Conservation (phyloP, 2,329 filamentous ascomycete genomes). For the Ceratocystis lukuohia region DNA sequence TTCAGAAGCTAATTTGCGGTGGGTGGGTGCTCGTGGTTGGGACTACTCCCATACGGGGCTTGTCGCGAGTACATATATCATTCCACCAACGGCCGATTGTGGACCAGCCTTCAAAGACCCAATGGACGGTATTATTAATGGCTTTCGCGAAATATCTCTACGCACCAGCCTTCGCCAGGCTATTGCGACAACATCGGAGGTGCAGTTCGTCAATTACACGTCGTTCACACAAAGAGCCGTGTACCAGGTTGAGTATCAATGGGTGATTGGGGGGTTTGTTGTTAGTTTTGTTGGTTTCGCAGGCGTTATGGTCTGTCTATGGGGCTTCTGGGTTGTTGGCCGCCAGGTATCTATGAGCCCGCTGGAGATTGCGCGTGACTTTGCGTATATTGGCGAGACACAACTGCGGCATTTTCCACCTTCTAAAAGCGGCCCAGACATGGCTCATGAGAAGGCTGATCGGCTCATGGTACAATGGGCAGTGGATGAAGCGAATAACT, state of each 20-base stretch:
- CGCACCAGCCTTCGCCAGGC: slow-evolving; percentile 14
- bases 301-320: slow-evolving; percentile 12
- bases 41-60: slow-evolving; percentile 15
- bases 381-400: slow-evolving; percentile 16
- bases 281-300: slow-evolving; percentile 14
- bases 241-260: slow-evolving; percentile 18
- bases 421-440: slow-evolving; percentile 13
- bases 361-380: slow-evolving; percentile 18
- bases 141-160: slow-evolving; percentile 15
- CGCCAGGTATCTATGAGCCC: slow-evolving; percentile 16
- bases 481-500: slow-evolving; percentile 16
- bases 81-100: slow-evolving; percentile 11
- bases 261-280: slow-evolving; percentile 15
- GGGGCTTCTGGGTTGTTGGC: slow-evolving; percentile 19
- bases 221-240: slow-evolving; percentile 17
- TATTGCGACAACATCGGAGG: slow-evolving; percentile 1
- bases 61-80: slow-evolving; percentile 16
- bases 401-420: slow-evolving; percentile 17
- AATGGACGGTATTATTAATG: slow-evolving; percentile 17
- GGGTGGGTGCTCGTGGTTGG: slow-evolving; percentile 17
- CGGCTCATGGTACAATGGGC: slow-evolving; percentile 17
- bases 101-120: slow-evolving; percentile 17
- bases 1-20: slow-evolving; percentile 12
- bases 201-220: slow-evolving; percentile 17
- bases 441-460: slow-evolving; percentile 14